These are phyloP conservation scores for Danielia reshetovae DNA, from an alignment of 805 yeast genomes.

Conservation along the genomic window DNA sequence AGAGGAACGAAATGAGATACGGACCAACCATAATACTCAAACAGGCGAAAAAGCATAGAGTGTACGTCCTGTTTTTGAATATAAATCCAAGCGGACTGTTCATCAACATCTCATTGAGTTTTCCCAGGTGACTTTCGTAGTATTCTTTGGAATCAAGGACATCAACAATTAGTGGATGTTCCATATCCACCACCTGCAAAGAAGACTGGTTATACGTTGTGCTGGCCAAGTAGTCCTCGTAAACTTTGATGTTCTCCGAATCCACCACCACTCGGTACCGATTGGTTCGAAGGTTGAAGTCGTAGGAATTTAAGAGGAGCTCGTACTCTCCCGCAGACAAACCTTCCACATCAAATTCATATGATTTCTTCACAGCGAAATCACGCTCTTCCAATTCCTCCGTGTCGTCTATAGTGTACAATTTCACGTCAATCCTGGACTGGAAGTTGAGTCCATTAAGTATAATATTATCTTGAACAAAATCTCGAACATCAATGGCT, in stretches of 20 bases:
- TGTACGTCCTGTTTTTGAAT: constrained; percentile 32
- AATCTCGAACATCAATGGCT: constrained; percentile 9
- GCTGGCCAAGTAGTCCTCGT: constrained; percentile 18
- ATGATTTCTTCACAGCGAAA: constrained; percentile 15
- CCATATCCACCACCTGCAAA: constrained; percentile 9
- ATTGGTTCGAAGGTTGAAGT: constrained; percentile 24
- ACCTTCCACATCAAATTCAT: constrained; percentile 20
- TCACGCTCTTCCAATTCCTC: neutral
- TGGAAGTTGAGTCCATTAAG: constrained; percentile 36
- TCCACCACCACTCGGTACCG: constrained; percentile 26
- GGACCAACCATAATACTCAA: constrained; percentile 32
- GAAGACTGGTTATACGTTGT: constrained; percentile 18
- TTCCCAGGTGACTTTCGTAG: constrained; percentile 30
- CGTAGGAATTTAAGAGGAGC: constrained; percentile 32
- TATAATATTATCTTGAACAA: constrained; percentile 11
- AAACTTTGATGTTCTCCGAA: constrained; percentile 20
- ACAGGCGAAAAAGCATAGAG: constrained; percentile 27
- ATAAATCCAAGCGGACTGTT: constrained; percentile 41
- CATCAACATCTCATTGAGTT: constrained; percentile 29
- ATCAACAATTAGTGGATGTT: constrained; percentile 20
- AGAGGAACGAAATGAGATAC: constrained; percentile 22
- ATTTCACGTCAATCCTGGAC: constrained; percentile 25
- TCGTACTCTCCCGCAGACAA: constrained; percentile 32
- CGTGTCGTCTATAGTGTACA: constrained; percentile 10
- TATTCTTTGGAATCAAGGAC: constrained; percentile 24